Conservation (phyloP, 176 grass and related monocot genomes). For the Carex cristatella region DNA sequence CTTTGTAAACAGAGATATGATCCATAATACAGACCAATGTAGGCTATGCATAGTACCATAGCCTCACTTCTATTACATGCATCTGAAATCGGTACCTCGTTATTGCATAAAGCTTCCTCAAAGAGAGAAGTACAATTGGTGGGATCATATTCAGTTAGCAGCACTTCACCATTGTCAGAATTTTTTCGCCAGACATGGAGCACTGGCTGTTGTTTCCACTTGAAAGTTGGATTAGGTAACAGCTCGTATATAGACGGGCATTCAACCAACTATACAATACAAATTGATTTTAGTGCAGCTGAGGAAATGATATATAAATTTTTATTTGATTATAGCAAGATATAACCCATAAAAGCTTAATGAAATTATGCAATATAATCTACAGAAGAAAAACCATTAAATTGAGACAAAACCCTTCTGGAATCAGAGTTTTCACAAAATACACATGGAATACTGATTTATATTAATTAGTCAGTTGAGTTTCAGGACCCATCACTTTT, state of each 20-base stretch:
- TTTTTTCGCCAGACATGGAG: constrained; percentile 77
- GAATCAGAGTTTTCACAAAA: not conserved
- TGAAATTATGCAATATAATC: not conserved
- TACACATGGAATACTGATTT: not conserved
- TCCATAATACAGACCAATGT: no score
- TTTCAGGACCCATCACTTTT: no score
- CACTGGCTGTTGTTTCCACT: constrained; percentile 60
- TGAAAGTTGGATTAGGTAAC: constrained; percentile 71
- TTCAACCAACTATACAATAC: constrained; percentile 54
- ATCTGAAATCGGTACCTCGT: constrained; percentile 46
- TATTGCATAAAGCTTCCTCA: constrained; percentile 82
- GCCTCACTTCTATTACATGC: not conserved
- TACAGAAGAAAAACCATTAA: not conserved
- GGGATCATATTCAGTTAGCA: constrained; percentile 53
- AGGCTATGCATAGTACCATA: no score
- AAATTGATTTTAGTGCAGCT: constrained; percentile 2
- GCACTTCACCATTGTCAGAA: constrained; percentile 42
- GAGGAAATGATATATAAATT: no score
- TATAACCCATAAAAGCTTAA: not conserved
- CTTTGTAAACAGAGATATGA: no score
- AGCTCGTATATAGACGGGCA: constrained; percentile 93
- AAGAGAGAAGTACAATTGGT: constrained; percentile 67
- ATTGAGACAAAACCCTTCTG: not conserved
- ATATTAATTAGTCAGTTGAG: not conserved
- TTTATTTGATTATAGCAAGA: not conserved